Percentiles rank a stretch among this genome's conserved stretches.
phyloP scores from a whole-genome alignment of 192 early-diverging fungal species.

The Funneliformis geosporum region DNA sequence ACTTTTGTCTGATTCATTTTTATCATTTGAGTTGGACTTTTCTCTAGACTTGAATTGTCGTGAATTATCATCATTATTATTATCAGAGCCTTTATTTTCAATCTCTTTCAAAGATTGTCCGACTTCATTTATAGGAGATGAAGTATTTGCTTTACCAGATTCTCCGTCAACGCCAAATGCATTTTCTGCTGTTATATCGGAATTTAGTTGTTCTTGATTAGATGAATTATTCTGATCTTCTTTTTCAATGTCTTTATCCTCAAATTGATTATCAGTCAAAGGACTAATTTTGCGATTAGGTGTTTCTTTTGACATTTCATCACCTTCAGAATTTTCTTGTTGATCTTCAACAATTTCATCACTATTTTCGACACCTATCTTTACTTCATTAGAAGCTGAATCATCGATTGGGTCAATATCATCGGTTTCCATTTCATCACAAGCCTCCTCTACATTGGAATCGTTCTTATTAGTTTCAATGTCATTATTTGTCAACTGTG shows the following conservation, averaged over 20 bases:
- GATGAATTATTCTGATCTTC: slow-evolving; percentile 48
- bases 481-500: slow-evolving; percentile 37
- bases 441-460: slow-evolving; percentile 24
- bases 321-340: slow-evolving; percentile 34
- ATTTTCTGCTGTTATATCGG: slow-evolving; percentile 54
- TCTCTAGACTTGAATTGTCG: slow-evolving; percentile 36
- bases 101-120: neutral
- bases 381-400: slow-evolving; percentile 38
- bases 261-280: slow-evolving; percentile 11
- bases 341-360: slow-evolving; percentile 42
- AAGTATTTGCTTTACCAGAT: slow-evolving; percentile 51
- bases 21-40: slow-evolving; percentile 43
- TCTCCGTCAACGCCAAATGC: slow-evolving; percentile 71
- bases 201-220: slow-evolving; percentile 51
- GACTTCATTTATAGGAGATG: neutral
- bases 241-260: slow-evolving; percentile 50
- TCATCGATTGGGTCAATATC: slow-evolving; percentile 40
- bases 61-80: neutral
- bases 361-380: slow-evolving; percentile 26
- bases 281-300: neutral
- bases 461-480: slow-evolving; percentile 38
- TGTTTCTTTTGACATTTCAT: slow-evolving; percentile 39
- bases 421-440: slow-evolving; percentile 24
- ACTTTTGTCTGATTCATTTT: slow-evolving; percentile 38
- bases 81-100: neutral